These are phyloP conservation scores for Colletotrichum horii DNA, from an alignment of 2,329 filamentous ascomycete genomes.

Conservation along the genomic window DNA sequence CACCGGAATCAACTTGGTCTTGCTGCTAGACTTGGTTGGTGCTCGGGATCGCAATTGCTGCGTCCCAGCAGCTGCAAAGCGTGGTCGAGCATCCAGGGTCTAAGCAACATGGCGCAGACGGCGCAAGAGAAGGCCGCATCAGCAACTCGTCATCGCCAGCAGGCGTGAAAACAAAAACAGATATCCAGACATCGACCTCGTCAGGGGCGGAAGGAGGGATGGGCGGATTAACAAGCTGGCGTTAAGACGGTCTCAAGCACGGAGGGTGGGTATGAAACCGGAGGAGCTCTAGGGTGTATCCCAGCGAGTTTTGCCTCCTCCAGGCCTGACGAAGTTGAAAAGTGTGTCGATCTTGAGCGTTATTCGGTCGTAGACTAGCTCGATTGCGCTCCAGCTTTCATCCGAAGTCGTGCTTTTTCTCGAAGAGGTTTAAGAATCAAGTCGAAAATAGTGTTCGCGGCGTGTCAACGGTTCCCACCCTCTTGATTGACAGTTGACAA, in stretches of 20 bases:
- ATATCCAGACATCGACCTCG: not conserved
- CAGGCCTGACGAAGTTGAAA: not conserved
- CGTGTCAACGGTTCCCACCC: not conserved
- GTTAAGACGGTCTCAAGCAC: constrained; percentile 9
- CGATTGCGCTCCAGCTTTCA: constrained; percentile 2
- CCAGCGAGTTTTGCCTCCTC: not conserved
- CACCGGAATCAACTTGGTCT: not conserved
- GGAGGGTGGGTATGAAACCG: constrained; percentile 11
- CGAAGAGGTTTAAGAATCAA: not conserved
- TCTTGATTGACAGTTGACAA: not conserved
- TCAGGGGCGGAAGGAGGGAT: constrained; percentile 1
- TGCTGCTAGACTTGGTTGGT: not conserved
- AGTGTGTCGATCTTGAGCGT: not conserved
- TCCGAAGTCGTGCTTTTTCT: constrained; percentile 9
- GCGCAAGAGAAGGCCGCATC: not conserved
- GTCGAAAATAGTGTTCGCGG: not conserved
- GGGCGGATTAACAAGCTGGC: not conserved
- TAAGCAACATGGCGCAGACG: not conserved
- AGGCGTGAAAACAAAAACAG: not conserved
- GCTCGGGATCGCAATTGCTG: not conserved
- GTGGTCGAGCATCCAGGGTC: not conserved
- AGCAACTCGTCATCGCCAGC: constrained; percentile 5
- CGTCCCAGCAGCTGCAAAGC: not conserved
- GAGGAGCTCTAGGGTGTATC: not conserved
- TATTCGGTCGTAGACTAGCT: not conserved